Conservation (phyloP, 768 basidiomycete species). For the Podaxis sp. region DNA sequence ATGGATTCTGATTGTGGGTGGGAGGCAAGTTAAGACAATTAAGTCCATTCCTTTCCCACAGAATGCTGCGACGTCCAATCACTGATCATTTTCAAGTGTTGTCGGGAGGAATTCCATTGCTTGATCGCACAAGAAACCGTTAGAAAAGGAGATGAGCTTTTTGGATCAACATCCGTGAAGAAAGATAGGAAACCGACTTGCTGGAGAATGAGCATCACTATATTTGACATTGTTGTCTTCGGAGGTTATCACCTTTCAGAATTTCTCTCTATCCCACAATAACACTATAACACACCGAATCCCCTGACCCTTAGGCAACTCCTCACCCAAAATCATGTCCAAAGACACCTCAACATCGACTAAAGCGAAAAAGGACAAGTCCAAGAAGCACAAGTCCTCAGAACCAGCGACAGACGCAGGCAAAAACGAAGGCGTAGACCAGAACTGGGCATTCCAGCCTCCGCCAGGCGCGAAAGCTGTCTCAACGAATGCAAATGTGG, state of each 20-base stretch:
- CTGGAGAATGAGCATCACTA: too few relatives aligned
- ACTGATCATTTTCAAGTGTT: too few relatives aligned
- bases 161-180: too few relatives aligned
- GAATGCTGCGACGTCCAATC: too few relatives aligned
- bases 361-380: constrained; percentile 22
- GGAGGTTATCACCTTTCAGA: not conserved
- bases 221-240: not conserved
- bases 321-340: not conserved
- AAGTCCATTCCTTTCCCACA: too few relatives aligned
- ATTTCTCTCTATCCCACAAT: not conserved
- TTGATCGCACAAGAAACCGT: too few relatives aligned
- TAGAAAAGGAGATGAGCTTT: too few relatives aligned
- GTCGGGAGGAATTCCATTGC: too few relatives aligned
- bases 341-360: constrained; percentile 3
- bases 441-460: constrained; percentile 60
- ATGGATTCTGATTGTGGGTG: too few relatives aligned
- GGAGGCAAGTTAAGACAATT: too few relatives aligned
- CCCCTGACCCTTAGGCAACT: not conserved
- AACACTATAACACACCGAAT: not conserved
- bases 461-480: constrained; percentile 51
- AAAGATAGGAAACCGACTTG: too few relatives aligned
- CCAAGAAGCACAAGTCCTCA: constrained; percentile 26
- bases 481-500: constrained; percentile 41
- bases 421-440: constrained; percentile 55
- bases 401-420: constrained; percentile 25